Evolutionary conservation across 306 rosid genomes (phyloP).

Genomic region (Fagus sylvatica): DNA sequence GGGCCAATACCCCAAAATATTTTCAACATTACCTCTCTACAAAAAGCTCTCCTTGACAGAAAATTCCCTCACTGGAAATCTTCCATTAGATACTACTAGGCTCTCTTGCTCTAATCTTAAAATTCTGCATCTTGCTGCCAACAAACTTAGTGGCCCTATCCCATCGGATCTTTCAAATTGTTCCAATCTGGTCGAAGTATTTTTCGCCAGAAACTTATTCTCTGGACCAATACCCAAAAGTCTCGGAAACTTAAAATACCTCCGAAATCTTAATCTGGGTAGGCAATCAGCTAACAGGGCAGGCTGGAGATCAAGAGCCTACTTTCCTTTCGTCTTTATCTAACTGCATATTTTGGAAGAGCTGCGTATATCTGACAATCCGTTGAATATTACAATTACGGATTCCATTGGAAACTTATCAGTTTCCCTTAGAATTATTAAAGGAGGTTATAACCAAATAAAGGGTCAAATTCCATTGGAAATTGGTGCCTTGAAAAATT

Average conservation of each 20-base stretch:
- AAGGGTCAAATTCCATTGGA: too few relatives aligned
- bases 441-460: fast-evolving
- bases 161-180: neutral
- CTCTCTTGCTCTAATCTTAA: too few relatives aligned
- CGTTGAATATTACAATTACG: neutral
- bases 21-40: neutral
- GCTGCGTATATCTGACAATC: neutral
- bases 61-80: neutral
- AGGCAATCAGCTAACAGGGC: too few relatives aligned
- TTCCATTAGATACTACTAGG: neutral
- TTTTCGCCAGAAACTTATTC: fast-evolving
- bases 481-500: too few relatives aligned
- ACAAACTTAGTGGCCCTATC: too few relatives aligned
- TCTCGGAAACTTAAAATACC: neutral
- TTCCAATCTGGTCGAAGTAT: neutral
- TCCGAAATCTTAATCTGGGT: fast-evolving
- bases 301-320: too few relatives aligned
- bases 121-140: fast-evolving
- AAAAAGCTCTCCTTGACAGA: fast-evolving
- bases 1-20: neutral
- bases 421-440: fast-evolving
- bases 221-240: neutral
- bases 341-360: too few relatives aligned
- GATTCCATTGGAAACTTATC: neutral
- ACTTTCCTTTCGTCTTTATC: too few relatives aligned